Base-by-base conservation (phyloP, 441 rosid species). In the Mallotus repandus region DNA sequence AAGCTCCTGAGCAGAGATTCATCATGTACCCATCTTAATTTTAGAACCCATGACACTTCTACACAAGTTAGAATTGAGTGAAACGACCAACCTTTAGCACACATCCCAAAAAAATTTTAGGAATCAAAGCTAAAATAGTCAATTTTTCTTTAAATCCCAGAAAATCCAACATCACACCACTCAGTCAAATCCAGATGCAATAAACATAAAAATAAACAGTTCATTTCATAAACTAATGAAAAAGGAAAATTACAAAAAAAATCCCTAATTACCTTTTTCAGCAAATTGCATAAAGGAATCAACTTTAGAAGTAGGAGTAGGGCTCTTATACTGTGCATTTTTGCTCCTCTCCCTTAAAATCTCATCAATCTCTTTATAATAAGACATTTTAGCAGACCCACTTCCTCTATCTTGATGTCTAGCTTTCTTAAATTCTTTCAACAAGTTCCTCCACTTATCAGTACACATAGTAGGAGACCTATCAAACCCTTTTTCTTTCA, bases 381-480 rank as follows among this genome's bases (percentile, higher is more conserved):
- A 89, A 21, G 90, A 87, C 94, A 89, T 89, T 81, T 89, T 91
- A 0, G 89, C 95, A 5, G 92, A 86, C 70, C 92, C 91, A 76
- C 86, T 86, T 3, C 96, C 92, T 46, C 89, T 76, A 35, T 91
- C 94, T 22, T 85, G 92, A 77, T 91, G 88, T 84, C 84, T 91
- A 0, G 91, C 92, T 72, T 96, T 96, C 84, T 96, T 93, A 73
- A 85, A 93, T 86, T 93, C 98, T 82, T 96, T 96, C 79, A 96
- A 82, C 64, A 96, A 81, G 78, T 96, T 96, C 86, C 98, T 90
- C 98, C 99, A 96, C 88, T 96, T 96, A 71, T 96, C 97, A 0
- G 99, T 96, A 55, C 99, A 96, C 98, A 96, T 96, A 11, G 94
- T 93, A 1, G 98, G 99, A 1, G 98, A 93, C 54, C 98, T 86